Conservation (phyloP, 1,284 basidiomycete species). For the Heterobasidion parviporum region DNA sequence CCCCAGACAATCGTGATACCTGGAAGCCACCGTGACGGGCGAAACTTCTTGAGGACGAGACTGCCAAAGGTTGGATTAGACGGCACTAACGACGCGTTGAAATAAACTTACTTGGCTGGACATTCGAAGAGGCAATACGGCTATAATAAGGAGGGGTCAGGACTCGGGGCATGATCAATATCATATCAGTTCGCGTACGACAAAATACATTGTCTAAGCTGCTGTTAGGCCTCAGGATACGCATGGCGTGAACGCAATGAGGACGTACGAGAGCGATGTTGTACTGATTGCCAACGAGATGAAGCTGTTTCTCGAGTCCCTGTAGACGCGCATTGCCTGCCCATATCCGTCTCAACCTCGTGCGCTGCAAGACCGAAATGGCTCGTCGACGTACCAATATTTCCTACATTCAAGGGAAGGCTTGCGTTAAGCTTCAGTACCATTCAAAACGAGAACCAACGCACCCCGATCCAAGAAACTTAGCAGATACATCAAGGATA, state of each 20-base stretch:
- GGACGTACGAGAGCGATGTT: slow-evolving; percentile 54
- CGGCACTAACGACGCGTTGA: neutral
- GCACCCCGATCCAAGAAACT: slow-evolving; percentile 60
- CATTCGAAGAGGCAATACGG: slow-evolving; percentile 57
- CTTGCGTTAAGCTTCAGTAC: neutral
- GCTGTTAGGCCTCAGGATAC: neutral
- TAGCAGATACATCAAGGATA: slow-evolving; percentile 55
- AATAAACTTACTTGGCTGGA: slow-evolving; percentile 41
- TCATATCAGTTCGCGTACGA: slow-evolving; percentile 34
- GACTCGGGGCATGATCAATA: neutral
- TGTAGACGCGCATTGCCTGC: slow-evolving; percentile 61
- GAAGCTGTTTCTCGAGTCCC: slow-evolving; percentile 43
- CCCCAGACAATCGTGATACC: slow-evolving; percentile 18
- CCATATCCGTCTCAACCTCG: neutral
- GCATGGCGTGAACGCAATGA: neutral
- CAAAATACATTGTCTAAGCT: slow-evolving; percentile 58
- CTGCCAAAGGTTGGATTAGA: slow-evolving; percentile 9
- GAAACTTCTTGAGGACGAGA: slow-evolving; percentile 24
- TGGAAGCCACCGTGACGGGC: slow-evolving; percentile 26
- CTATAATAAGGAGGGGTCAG: slow-evolving; percentile 18
- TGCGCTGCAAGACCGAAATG: neutral
- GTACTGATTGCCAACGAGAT: slow-evolving; percentile 50
- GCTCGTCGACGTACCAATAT: slow-evolving; percentile 36
- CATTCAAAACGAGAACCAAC: slow-evolving; percentile 3
- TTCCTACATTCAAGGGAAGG: slow-evolving; percentile 27